A percentile compares a stretch with the other conserved stretches of the same genome.
These are phyloP conservation scores for Phoenix dactylifera DNA, from an alignment of 176 grass and related monocot species.

Conservation along the genomic window DNA sequence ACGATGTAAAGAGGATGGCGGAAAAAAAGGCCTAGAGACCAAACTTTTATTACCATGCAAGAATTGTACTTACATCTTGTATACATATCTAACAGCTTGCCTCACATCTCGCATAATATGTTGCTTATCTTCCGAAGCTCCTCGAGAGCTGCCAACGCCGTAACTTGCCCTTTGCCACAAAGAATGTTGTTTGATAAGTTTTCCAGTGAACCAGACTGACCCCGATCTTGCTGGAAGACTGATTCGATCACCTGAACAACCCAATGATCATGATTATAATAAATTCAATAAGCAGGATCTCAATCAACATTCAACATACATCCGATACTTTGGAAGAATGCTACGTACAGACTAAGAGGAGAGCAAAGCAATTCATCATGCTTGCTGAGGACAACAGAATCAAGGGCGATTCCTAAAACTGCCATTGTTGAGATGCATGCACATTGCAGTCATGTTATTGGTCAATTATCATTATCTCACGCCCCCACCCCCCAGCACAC, in stretches of 20 bases:
- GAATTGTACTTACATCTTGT: constrained; percentile 2
- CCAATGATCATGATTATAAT: neutral
- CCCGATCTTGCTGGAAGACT: constrained; percentile 8
- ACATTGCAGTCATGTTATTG: too few relatives aligned
- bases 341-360: neutral
- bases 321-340: too few relatives aligned
- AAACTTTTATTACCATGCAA: constrained; percentile 10
- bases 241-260: constrained; percentile 4
- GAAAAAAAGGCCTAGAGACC: constrained; percentile 14
- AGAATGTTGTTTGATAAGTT: constrained; percentile 5
- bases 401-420: too few relatives aligned
- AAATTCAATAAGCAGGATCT: neutral
- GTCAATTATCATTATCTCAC: too few relatives aligned
- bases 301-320: neutral
- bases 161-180: neutral
- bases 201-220: neutral
- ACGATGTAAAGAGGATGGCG: too few relatives aligned
- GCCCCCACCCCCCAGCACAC: too few relatives aligned
- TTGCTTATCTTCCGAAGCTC: constrained; percentile 8
- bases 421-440: too few relatives aligned
- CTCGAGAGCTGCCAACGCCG: neutral
- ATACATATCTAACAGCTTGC: neutral
- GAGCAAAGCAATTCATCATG: neutral
- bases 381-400: too few relatives aligned
- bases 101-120: constrained; percentile 50